Evolutionary conservation across 2,329 filamentous ascomycete species (phyloP).

Genomic region (Aspergillus piperis): DNA sequence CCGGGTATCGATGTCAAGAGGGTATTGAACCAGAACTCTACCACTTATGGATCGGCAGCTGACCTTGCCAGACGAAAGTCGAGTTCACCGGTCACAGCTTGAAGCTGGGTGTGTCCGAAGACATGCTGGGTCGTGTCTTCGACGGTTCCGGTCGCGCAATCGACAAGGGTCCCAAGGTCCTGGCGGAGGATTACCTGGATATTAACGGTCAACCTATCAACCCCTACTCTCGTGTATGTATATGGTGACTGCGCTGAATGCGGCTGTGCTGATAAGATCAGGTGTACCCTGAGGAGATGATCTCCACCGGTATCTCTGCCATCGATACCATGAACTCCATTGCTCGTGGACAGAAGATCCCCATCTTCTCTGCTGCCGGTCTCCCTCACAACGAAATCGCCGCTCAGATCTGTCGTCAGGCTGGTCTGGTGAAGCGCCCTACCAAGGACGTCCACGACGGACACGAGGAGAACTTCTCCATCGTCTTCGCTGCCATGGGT

Average conservation of each 20-base stretch:
- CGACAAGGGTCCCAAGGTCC: constrained; percentile 97
- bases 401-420: constrained; percentile 97
- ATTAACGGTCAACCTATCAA: constrained; percentile 99
- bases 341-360: constrained; percentile 98
- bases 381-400: constrained; percentile 99
- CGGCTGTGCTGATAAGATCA: constrained; percentile 38
- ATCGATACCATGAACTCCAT: constrained; percentile 99
- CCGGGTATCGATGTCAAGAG: constrained; percentile 98
- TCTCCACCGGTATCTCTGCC: constrained; percentile 97
- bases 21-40: constrained; percentile 52
- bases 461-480: constrained; percentile 99
- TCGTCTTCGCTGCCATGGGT: constrained; percentile 99
- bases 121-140: constrained; percentile 99
- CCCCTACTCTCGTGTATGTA: constrained; percentile 83
- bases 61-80: constrained; percentile 74
- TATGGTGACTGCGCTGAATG: neutral
- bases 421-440: constrained; percentile 84
- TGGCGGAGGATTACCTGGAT: constrained; percentile 96
- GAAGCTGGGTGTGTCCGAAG: constrained; percentile 98
- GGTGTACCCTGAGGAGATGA: constrained; percentile 99
- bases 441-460: constrained; percentile 96
- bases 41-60: constrained; percentile 8
- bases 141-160: constrained; percentile 97
- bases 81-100: constrained; percentile 96
- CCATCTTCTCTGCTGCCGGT: constrained; percentile 98